phyloP scores from a whole-genome alignment of 306 rosid species.

The Macrotyloma uniflorum region DNA sequence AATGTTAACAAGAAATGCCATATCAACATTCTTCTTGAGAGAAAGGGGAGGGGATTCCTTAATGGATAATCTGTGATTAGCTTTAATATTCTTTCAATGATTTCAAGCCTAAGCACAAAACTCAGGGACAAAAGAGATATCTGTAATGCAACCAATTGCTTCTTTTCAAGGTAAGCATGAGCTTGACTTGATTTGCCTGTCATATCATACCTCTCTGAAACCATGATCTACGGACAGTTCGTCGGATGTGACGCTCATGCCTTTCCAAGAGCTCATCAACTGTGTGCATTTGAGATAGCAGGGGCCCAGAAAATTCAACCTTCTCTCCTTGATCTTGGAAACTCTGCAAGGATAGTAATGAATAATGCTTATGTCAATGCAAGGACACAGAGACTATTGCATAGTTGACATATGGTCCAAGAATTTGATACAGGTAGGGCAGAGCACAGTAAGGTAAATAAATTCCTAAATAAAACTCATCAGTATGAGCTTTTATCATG shows the following conservation, averaged over 20 bases:
- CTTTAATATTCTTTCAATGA: neutral
- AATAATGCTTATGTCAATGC: constrained; percentile 12
- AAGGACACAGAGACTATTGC: constrained; percentile 6
- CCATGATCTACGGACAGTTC: constrained; percentile 82
- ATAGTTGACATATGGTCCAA: constrained; percentile 11
- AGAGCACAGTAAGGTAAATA: neutral
- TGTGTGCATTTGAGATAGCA: constrained; percentile 72
- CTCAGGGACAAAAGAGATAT: neutral
- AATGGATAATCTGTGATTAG: neutral
- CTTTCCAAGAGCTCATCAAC: constrained; percentile 85
- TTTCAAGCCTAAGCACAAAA: constrained; percentile 6
- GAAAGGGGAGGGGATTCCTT: neutral
- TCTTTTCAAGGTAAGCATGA: neutral
- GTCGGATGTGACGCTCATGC: constrained; percentile 86
- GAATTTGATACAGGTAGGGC: neutral
- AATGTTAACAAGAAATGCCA: constrained; percentile 34
- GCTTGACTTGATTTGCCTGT: neutral
- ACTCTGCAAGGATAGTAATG: constrained; percentile 49
- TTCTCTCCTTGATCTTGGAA: constrained; percentile 76
- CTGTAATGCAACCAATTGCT: neutral
- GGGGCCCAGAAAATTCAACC: constrained; percentile 93
- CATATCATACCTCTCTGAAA: constrained; percentile 79
- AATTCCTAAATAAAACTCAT: neutral
- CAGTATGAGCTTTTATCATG: neutral
- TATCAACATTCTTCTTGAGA: neutral